A percentile compares a stretch with the other conserved stretches of the same genome.
phyloP scores from a whole-genome alignment of 2,329 filamentous ascomycete species.

The Volutella citrinella region DNA sequence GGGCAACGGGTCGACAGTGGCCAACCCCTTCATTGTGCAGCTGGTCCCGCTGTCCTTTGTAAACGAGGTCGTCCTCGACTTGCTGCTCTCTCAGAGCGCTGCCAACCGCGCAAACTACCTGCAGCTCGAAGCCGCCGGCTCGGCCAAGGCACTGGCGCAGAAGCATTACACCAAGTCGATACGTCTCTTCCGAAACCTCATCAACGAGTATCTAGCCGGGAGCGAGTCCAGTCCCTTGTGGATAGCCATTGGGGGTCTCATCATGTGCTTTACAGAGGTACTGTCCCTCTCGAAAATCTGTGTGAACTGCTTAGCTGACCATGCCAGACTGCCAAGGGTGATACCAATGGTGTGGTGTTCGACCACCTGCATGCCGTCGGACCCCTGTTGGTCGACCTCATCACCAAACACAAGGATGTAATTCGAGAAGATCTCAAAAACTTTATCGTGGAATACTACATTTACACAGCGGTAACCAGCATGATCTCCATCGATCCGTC shows the following conservation, averaged over 20 bases:
- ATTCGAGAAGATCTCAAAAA: constrained; percentile 31
- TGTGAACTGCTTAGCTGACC: too few species aligned
- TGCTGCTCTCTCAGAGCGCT: constrained; percentile 34
- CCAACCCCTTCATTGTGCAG: constrained; percentile 36
- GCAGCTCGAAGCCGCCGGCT: constrained; percentile 12
- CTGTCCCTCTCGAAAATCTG: constrained; percentile 1
- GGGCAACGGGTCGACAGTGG: constrained; percentile 36
- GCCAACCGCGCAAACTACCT: constrained; percentile 18
- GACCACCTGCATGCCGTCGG: constrained; percentile 36
- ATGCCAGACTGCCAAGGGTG: constrained; percentile 24
- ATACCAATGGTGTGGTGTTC: constrained; percentile 36
- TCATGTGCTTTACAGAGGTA: constrained; percentile 41
- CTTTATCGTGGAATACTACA: constrained; percentile 40
- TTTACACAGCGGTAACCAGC: constrained; percentile 36
- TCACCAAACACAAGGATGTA: constrained; percentile 25
- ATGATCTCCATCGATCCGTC: constrained; percentile 35
- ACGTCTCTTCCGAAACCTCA: constrained; percentile 17
- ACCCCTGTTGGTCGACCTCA: constrained; percentile 28
- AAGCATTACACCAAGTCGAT: constrained; percentile 21
- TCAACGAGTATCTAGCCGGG: constrained; percentile 17
- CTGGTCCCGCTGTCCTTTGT: constrained; percentile 36
- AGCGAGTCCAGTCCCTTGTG: constrained; percentile 21
- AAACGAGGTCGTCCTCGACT: constrained; percentile 34
- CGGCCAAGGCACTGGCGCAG: too few species aligned
- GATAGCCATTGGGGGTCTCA: constrained; percentile 33